Percentiles rank a stretch among this genome's conserved stretches.
Conservation (phyloP, 306 rosid genomes). For the Vachellia collinsii region DNA sequence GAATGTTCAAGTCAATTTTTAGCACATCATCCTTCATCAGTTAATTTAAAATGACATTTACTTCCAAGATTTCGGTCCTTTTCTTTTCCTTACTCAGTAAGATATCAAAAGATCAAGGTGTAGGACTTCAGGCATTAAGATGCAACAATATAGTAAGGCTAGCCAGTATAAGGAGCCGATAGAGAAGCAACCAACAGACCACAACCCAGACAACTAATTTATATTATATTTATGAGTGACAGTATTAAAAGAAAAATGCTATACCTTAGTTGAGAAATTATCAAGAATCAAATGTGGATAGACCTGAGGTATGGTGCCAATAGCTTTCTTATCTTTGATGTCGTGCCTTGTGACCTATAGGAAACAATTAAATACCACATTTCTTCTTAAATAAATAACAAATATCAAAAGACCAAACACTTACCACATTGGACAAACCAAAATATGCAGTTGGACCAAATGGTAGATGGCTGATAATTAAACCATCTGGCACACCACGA, state of each 20-base stretch:
- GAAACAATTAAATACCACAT: constrained; percentile 38
- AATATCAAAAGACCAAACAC: constrained; percentile 40
- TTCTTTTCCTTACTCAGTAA: background rate
- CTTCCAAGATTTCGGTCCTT: background rate
- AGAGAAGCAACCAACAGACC: constrained; percentile 25
- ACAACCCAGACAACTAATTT: background rate
- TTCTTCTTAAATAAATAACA: background rate
- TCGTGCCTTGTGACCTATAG: constrained; percentile 91
- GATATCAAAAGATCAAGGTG: background rate
- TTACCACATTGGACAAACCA: constrained; percentile 83
- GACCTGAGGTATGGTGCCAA: constrained; percentile 96
- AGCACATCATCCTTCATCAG: background rate
- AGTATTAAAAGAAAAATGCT: background rate
- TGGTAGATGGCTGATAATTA: constrained; percentile 83
- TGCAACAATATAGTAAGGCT: constrained; percentile 3
- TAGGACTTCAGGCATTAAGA: background rate
- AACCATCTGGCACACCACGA: constrained; percentile 94
- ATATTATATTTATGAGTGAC: background rate
- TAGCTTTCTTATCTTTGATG: constrained; percentile 74
- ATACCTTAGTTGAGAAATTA: constrained; percentile 88
- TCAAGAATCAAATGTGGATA: constrained; percentile 82
- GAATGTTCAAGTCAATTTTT: background rate
- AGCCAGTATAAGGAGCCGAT: background rate
- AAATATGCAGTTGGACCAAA: constrained; percentile 97
- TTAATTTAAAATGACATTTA: constrained; percentile 19